Evolutionary conservation across 192 early-diverging fungal species (phyloP).

Genomic region (Mycoemilia scoparia): DNA sequence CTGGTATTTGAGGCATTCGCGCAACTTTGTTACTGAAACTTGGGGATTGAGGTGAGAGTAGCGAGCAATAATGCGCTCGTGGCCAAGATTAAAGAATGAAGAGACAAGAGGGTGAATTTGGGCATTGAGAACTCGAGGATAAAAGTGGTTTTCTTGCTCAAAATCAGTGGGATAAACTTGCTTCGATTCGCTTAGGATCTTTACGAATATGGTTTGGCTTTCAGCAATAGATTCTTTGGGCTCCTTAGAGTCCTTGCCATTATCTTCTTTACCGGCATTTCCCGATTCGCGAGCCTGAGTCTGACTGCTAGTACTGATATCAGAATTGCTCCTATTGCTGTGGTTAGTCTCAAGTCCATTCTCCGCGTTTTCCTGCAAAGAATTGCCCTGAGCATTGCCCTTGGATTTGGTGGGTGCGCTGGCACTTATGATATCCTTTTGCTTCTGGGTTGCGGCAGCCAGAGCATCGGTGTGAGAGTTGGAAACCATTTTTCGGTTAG

Average conservation of each 20-base stretch:
- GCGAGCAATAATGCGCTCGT: constrained; percentile 72
- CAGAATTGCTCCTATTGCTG: no score
- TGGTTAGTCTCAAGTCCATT: no score
- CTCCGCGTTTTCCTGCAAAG: no score
- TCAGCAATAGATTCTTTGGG: neutral
- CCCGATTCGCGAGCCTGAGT: no score
- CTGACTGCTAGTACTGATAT: no score
- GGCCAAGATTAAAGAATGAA: constrained; percentile 67
- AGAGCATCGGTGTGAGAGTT: no score
- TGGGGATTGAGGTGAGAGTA: constrained; percentile 76
- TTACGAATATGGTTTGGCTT: neutral
- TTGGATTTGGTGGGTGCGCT: no score
- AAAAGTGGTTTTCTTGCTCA: constrained; percentile 71
- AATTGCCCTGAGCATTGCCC: no score
- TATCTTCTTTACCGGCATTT: neutral
- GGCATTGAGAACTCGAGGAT: constrained; percentile 74
- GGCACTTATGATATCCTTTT: no score
- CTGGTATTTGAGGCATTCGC: constrained; percentile 38
- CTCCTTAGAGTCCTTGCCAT: neutral
- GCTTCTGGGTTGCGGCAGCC: no score
- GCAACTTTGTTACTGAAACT: constrained; percentile 42
- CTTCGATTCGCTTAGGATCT: constrained; percentile 5
- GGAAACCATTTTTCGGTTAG: no score
- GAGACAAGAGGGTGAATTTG: constrained; percentile 74
- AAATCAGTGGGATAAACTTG: constrained; percentile 38